Evolutionary conservation across 2,329 filamentous ascomycete genomes (phyloP).

Genomic region (Biscogniauxia sp.): DNA sequence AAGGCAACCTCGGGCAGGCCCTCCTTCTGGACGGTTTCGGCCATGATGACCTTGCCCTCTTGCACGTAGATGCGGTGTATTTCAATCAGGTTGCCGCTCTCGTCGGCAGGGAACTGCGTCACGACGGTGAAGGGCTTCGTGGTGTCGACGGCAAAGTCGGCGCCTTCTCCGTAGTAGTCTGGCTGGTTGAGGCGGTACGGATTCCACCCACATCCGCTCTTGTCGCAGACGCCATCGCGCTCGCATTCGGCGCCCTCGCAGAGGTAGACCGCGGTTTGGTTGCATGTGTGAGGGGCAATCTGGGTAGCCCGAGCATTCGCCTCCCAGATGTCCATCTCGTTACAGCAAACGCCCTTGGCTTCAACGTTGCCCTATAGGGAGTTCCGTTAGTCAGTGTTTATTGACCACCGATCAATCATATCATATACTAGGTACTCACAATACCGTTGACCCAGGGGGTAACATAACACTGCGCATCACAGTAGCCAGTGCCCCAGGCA

Average conservation of each 20-base stretch:
- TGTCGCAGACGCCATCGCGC: conserved; percentile 33
- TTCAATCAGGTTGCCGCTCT: conserved; percentile 29
- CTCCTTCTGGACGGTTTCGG: conserved; percentile 31
- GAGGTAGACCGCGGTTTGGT: conserved; percentile 31
- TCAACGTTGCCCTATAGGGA: conserved; percentile 33
- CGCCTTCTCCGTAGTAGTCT: conserved; percentile 33
- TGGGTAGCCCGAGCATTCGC: conserved; percentile 36
- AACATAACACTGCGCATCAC: conserved; percentile 37
- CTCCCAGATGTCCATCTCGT: conserved; percentile 41
- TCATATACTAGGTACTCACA: conserved; percentile 26
- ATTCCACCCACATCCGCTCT: conserved; percentile 38
- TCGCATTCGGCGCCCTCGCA: conserved; percentile 32
- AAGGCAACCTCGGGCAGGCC: conserved; percentile 33
- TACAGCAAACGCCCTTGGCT: conserved; percentile 36
- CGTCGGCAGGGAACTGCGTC: conserved; percentile 36
- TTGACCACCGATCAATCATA: not conserved
- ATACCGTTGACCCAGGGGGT: conserved; percentile 38
- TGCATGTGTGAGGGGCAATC: conserved; percentile 38
- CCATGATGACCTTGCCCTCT: conserved; percentile 34
- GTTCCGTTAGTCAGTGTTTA: conserved; percentile 9
- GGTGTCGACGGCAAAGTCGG: conserved; percentile 33
- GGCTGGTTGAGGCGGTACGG: conserved; percentile 32
- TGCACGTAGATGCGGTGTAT: conserved; percentile 38
- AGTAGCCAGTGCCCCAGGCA: conserved; percentile 38
- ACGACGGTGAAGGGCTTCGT: conserved; percentile 36